Evolutionary conservation across 2,329 filamentous ascomycete genomes (phyloP).

Genomic region (Coleophoma crateriformis): DNA sequence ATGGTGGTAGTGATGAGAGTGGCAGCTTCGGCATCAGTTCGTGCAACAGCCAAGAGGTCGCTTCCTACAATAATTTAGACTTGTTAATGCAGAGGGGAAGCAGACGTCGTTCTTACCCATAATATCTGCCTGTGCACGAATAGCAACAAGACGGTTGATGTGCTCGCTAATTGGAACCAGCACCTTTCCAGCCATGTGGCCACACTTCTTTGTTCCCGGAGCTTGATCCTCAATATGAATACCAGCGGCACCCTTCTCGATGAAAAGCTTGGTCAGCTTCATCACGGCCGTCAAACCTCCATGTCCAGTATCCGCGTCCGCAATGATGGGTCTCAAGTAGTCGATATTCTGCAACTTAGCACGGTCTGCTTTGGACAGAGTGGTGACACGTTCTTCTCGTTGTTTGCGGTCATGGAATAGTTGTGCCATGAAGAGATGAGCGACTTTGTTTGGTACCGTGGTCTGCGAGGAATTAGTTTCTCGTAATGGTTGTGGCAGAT

Average conservation of each 20-base stretch:
- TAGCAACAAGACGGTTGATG: conserved; percentile 95
- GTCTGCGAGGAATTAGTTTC: conserved; percentile 49
- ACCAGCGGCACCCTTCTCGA: conserved; percentile 93
- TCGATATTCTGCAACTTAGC: conserved; percentile 73
- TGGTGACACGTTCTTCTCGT: conserved; percentile 84
- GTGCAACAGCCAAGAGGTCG: conserved; percentile 84
- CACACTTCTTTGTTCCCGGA: conserved; percentile 98
- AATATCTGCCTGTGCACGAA: conserved; percentile 95
- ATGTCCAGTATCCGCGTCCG: conserved; percentile 95
- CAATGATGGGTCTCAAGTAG: conserved; percentile 92
- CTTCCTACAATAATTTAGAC: conserved; percentile 42
- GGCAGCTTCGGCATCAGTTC: conserved; percentile 95
- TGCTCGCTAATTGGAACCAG: conserved; percentile 95
- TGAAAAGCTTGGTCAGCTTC: conserved; percentile 97
- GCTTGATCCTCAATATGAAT: conserved; percentile 99
- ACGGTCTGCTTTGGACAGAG: conserved; percentile 63
- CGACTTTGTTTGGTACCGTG: conserved; percentile 96
- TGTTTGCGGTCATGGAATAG: conserved; percentile 99
- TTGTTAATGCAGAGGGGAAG: conserved; percentile 7
- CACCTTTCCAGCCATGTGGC: conserved; percentile 98
- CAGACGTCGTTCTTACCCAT: conserved; percentile 58
- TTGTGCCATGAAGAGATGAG: conserved; percentile 96
- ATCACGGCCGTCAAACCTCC: conserved; percentile 97
- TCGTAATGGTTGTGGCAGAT: neutral
- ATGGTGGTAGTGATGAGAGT: conserved; percentile 97